Percentiles rank a stretch among this genome's conserved stretches.
Conservation (phyloP, 805 yeast species). For the Yarrowia sp. region DNA sequence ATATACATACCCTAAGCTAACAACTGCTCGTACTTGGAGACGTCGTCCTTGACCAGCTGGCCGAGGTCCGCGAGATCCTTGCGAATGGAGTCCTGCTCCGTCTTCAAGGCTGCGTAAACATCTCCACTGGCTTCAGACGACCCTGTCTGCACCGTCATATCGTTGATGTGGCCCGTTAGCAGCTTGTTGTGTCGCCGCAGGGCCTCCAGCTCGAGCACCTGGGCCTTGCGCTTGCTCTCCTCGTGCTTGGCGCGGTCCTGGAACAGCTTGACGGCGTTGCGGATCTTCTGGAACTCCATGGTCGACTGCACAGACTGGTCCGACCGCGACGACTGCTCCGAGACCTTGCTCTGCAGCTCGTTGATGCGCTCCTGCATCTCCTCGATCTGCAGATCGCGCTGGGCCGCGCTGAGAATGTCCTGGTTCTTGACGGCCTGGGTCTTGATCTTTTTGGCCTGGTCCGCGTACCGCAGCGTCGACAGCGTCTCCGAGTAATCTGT, state of each 20-base stretch:
- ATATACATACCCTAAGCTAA: not conserved
- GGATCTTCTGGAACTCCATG: slow-evolving; percentile 27
- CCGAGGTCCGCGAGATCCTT: slow-evolving; percentile 29
- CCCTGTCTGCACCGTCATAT: not conserved
- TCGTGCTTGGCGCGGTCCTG: slow-evolving; percentile 37
- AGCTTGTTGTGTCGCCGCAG: slow-evolving; percentile 32
- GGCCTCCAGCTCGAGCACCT: slow-evolving; percentile 32
- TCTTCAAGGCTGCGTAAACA: not conserved
- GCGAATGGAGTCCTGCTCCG: slow-evolving; percentile 32
- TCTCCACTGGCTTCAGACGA: not conserved
- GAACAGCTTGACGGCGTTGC: slow-evolving; percentile 35
- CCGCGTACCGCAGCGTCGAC: slow-evolving; percentile 76
- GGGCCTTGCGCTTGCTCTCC: slow-evolving; percentile 32
- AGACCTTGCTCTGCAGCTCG: slow-evolving; percentile 33
- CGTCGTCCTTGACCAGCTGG: slow-evolving; percentile 23
- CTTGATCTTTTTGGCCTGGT: slow-evolving; percentile 65
- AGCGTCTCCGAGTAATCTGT: slow-evolving; percentile 73
- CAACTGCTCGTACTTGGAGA: slow-evolving; percentile 27
- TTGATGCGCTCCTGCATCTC: slow-evolving; percentile 44
- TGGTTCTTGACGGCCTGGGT: slow-evolving; percentile 58
- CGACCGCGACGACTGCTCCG: slow-evolving; percentile 1
- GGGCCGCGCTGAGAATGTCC: slow-evolving; percentile 42
- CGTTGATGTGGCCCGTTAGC: slow-evolving; percentile 31
- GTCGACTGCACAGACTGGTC: slow-evolving; percentile 13
- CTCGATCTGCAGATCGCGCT: slow-evolving; percentile 41